Base-by-base conservation (phyloP, 78 protist genomes). In the Bigelowiella natans region DNA sequence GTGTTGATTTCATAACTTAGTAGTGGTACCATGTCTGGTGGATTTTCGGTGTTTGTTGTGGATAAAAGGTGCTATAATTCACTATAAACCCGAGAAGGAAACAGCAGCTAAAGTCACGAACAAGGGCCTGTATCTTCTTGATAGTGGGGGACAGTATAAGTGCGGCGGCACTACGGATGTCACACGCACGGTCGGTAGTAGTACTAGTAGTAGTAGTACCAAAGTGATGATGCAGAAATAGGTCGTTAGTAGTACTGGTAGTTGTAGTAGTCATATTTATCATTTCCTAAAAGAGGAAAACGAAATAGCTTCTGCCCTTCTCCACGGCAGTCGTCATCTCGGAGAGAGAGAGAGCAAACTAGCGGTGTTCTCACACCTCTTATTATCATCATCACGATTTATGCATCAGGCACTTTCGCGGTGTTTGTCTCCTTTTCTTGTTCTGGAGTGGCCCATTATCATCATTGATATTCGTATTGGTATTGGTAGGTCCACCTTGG, bases 141-240 rank as follows among this genome's bases (percentile, higher is more conserved):
- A 96, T 40, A 90, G 95, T 29, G 98, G 97, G n/a, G 98, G 93
- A 1, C 98, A 97, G 90, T 97, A 96, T 92, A 18, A 31, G 1
- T 95, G 94, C 88, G 98, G 98, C 85, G 91, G 91, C 0, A 97
- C 99, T 28, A 97, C 99, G 11, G 99, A 97, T 91, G 95, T 95
- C 31, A 97, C 99, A n/a, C 88, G 99, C 26, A 96, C 98, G 1
- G 34, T 94, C 7, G 73, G n/a, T n/a, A n/a, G n/a, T n/a, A n/a
- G n/a, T n/a, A n/a, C n/a, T n/a, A n/a, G n/a, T n/a, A n/a, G n/a
- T n/a, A n/a, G n/a, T n/a, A n/a, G n/a, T n/a, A n/a, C n/a, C n/a
- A n/a, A n/a, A n/a, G n/a, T n/a, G n/a, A n/a, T n/a, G n/a, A n/a
- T n/a, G n/a, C n/a, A n/a, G n/a, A n/a, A n/a, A n/a, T n/a, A n/a